Evolutionary conservation across 2,329 filamentous ascomycete genomes (phyloP).

Genomic region (Verticillium dahliae): DNA sequence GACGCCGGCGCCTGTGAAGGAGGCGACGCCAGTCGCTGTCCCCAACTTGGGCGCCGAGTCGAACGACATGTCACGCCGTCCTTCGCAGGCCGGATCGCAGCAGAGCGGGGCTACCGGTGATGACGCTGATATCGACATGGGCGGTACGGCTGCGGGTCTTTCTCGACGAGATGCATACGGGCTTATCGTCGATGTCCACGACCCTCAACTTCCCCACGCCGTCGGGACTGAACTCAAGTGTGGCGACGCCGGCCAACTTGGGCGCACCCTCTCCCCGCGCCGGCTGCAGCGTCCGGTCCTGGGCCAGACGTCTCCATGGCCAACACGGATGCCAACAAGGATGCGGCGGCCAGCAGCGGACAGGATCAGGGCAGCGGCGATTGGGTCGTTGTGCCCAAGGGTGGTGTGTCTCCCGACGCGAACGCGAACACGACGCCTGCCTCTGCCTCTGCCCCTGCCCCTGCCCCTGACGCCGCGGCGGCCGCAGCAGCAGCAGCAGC

Average conservation of each 20-base stretch:
- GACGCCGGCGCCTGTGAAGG: conserved; percentile 12
- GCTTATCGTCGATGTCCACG: conserved; percentile 52
- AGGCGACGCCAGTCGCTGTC: not conserved
- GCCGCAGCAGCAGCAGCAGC: not conserved
- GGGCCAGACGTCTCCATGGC: conserved; percentile 43
- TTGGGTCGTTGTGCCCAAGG: conserved; percentile 70
- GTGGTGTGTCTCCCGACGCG: conserved; percentile 37
- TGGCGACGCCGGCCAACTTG: conserved; percentile 47
- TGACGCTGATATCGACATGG: conserved; percentile 61
- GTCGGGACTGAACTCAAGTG: conserved; percentile 48
- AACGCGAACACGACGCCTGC: conserved; percentile 13
- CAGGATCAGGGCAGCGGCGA: conserved; percentile 50
- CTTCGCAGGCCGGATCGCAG: conserved; percentile 47
- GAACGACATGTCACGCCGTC: conserved; percentile 40
- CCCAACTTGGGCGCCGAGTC: conserved; percentile 11
- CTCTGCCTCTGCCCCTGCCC: conserved; percentile 4
- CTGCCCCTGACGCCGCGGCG: conserved; percentile 5
- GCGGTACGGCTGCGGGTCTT: conserved; percentile 57
- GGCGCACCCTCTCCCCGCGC: conserved; percentile 40
- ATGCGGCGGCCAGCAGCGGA: conserved; percentile 30
- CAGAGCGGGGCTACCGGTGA: conserved; percentile 48
- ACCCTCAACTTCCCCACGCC: conserved; percentile 56
- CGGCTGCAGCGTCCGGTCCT: conserved; percentile 18
- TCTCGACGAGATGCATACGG: conserved; percentile 64
- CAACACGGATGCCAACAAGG: conserved; percentile 34